Evolutionary conservation across 345 rosid species (phyloP), one percentile per base, ranked within the genome.

Genomic region (Citrus sinensis): DNA sequence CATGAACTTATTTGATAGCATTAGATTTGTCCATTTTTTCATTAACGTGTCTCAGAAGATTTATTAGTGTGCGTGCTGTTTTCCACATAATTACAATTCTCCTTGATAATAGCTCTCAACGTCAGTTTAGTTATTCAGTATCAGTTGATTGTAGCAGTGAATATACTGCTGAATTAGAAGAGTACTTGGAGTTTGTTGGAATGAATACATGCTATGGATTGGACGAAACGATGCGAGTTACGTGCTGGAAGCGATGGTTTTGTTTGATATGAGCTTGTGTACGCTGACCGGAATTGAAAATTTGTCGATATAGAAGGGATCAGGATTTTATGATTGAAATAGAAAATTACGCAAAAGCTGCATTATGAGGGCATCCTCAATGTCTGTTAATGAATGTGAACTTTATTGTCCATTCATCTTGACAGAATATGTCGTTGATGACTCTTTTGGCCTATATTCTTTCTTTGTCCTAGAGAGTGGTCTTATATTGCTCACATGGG

Each of bases 161-260:
- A 51, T 55, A 65, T 51, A n/a, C 13, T 34, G 78, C 63, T 64
- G 62, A 65, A 64, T 39, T 75, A 62, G 63, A 65, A 74, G 37
- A 42, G 40, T 49, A 49, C 27, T 25, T 58, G 59, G 24, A 29
- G 24, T 74, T 61, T 29, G 32, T 73, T 59, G 16, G 66, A 34
- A 46, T 30, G 55, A 55, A 55, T 35, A 20, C 65, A n/a, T 65
- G 51, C 65, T 55, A 16, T 70, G 29, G 55, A 67, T 66, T 27
- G 49, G 37, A 35, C 8, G 37, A 24, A 55, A 54, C 37, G 27
- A 11, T 46, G 34, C 2, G 8, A n/a, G 67, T 35, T 66, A 16
- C 24, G 40, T 76, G 65, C 79, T 67, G 32, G 24, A 34, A 39
- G 34, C 19, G 35, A 4, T 51, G 67, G 22, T 67, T 37, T 34